Evolutionary conservation across 1,284 basidiomycete genomes (phyloP).

Genomic region (Xanthoconium separans): DNA sequence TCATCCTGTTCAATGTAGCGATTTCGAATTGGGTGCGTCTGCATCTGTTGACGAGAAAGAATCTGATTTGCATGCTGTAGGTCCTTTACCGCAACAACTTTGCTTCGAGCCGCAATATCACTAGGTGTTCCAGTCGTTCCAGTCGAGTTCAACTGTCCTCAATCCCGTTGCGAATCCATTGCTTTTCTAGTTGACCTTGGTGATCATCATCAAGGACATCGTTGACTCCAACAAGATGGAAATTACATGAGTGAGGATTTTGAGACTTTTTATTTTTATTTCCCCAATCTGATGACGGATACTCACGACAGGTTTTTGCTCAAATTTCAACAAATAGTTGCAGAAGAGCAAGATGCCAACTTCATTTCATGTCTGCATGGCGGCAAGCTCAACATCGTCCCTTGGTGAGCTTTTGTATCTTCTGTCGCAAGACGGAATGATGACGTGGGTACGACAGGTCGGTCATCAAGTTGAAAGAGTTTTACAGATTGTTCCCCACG

Average conservation of each 20-base stretch:
- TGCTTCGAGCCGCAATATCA: constrained; percentile 55
- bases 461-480: constrained; percentile 57
- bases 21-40: constrained; percentile 55
- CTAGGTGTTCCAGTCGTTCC: constrained; percentile 63
- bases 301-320: constrained; percentile 41
- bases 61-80: constrained; percentile 29
- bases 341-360: constrained; percentile 57
- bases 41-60: not conserved
- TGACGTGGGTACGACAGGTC: constrained; percentile 37
- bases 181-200: constrained; percentile 56
- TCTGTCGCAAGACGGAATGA: not conserved
- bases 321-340: constrained; percentile 56
- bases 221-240: constrained; percentile 54
- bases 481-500: constrained; percentile 51
- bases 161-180: constrained; percentile 57
- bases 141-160: constrained; percentile 56
- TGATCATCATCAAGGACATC: constrained; percentile 68
- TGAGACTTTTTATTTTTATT: not conserved
- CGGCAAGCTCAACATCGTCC: constrained; percentile 54
- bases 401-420: constrained; percentile 33
- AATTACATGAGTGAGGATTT: constrained; percentile 50
- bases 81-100: constrained; percentile 67
- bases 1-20: constrained; percentile 63
- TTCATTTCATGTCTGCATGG: constrained; percentile 57
- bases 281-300: not conserved